Conservation (phyloP, 441 rosid genomes). For the Adansonia grandidieri region DNA sequence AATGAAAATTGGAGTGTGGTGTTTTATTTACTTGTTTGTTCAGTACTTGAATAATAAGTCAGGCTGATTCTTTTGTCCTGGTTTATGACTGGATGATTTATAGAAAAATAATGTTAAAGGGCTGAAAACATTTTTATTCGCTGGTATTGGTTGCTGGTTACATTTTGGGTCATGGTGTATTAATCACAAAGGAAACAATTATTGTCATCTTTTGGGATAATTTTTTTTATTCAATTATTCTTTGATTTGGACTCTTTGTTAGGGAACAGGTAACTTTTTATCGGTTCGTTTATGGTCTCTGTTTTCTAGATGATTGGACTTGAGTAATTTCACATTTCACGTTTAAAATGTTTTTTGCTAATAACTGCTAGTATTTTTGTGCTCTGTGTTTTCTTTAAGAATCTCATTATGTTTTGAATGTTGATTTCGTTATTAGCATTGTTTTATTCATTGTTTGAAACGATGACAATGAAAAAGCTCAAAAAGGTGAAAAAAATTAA, state of each 20-base stretch:
- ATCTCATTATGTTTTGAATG: neutral
- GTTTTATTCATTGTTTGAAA: neutral
- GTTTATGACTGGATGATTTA: neutral
- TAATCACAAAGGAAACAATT: neutral
- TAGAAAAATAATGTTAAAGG: neutral
- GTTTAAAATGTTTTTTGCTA: neutral
- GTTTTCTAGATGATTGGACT: conserved; percentile 8
- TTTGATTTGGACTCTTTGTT: neutral
- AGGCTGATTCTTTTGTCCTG: neutral
- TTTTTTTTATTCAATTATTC: neutral
- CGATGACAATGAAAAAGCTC: neutral
- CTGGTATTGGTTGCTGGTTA: neutral
- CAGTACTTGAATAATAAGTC: neutral
- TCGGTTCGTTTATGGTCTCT: conserved; percentile 7
- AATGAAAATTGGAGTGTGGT: neutral
- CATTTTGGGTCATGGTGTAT: neutral
- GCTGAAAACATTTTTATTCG: neutral
- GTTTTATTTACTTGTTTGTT: neutral
- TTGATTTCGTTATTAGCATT: neutral
- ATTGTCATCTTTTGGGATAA: neutral
- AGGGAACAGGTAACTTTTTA: neutral
- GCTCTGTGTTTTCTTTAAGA: neutral
- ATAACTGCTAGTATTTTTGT: neutral
- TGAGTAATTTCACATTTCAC: conserved; percentile 2
- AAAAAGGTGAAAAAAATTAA: neutral